Conservation (phyloP, 805 yeast species). For the Suhomyces prunicola region DNA sequence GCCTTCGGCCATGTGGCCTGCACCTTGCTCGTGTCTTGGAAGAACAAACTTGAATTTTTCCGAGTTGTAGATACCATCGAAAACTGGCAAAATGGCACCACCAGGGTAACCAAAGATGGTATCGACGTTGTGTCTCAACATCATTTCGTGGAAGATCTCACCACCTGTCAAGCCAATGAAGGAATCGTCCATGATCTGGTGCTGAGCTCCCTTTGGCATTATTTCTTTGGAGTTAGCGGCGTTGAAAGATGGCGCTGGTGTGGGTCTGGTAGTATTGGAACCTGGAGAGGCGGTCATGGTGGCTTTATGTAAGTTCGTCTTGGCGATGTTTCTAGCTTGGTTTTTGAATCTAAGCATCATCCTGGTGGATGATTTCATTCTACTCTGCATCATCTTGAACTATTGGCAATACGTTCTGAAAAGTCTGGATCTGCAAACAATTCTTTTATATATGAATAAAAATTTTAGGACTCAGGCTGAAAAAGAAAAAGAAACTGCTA, state of each 20-base stretch:
- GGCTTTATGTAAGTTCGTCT: slow-evolving; percentile 28
- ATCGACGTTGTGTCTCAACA: slow-evolving; percentile 93
- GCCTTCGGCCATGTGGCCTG: slow-evolving; percentile 99
- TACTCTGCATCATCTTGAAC: background rate
- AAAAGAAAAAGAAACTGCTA: background rate
- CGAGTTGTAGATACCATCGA: slow-evolving; percentile 93
- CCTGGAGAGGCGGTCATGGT: slow-evolving; percentile 22
- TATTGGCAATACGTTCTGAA: background rate
- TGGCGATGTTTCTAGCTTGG: slow-evolving; percentile 28
- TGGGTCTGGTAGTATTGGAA: slow-evolving; percentile 27
- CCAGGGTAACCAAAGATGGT: slow-evolving; percentile 98
- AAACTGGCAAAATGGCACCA: slow-evolving; percentile 97
- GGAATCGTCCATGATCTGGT: slow-evolving; percentile 66
- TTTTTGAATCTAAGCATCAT: slow-evolving; percentile 9
- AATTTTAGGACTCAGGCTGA: background rate
- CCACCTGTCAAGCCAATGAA: slow-evolving; percentile 98
- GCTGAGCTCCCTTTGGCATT: background rate
- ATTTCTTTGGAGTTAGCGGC: background rate
- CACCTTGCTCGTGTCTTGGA: slow-evolving; percentile 98
- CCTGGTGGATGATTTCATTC: slow-evolving; percentile 5
- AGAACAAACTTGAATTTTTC: slow-evolving; percentile 83
- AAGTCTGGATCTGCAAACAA: background rate
- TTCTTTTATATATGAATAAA: background rate
- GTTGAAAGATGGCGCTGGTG: slow-evolving; percentile 54
- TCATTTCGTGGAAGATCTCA: slow-evolving; percentile 98